phyloP scores from a whole-genome alignment of 2,329 filamentous ascomycete genomes.

The Verticillium klebahnii region DNA sequence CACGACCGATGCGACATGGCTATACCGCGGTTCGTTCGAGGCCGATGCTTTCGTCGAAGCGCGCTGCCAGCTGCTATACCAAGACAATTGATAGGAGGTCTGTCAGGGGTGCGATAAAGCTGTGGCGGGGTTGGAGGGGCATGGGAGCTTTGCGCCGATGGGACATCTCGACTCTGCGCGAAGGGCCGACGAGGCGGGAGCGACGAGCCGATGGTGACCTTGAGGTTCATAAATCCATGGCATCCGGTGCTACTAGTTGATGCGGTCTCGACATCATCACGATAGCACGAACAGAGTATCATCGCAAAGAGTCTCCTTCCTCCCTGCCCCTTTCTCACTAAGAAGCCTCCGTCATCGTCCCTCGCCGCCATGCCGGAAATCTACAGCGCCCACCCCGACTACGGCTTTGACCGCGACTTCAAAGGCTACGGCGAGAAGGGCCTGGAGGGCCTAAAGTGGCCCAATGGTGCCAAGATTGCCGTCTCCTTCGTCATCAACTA shows the following conservation, averaged over 20 bases:
- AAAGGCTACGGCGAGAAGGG: conserved; percentile 35
- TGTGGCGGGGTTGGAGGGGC: not conserved
- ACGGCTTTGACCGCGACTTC: conserved; percentile 24
- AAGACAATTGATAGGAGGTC: not conserved
- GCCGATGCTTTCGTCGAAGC: not conserved
- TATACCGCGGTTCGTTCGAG: not conserved
- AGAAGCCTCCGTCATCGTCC: not conserved
- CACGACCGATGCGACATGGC: not conserved
- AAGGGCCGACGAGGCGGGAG: not conserved
- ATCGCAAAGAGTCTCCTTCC: not conserved
- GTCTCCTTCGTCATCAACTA: conserved; percentile 42
- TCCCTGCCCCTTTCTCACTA: not conserved
- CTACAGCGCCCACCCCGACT: conserved; percentile 22
- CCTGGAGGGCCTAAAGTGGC: conserved; percentile 29
- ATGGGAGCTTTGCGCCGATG: not conserved
- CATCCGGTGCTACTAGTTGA: not conserved
- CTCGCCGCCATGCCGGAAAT: conserved; percentile 18
- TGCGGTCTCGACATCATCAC: not conserved
- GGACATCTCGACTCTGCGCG: not conserved
- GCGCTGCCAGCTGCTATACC: not conserved
- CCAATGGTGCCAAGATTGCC: conserved; percentile 35
- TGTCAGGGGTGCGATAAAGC: not conserved
- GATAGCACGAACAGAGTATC: not conserved
- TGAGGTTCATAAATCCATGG: not conserved
- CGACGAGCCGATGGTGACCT: not conserved